These are phyloP conservation scores for Chloropicon primus DNA, from an alignment of 139 green algal genomes.

Conservation along the genomic window DNA sequence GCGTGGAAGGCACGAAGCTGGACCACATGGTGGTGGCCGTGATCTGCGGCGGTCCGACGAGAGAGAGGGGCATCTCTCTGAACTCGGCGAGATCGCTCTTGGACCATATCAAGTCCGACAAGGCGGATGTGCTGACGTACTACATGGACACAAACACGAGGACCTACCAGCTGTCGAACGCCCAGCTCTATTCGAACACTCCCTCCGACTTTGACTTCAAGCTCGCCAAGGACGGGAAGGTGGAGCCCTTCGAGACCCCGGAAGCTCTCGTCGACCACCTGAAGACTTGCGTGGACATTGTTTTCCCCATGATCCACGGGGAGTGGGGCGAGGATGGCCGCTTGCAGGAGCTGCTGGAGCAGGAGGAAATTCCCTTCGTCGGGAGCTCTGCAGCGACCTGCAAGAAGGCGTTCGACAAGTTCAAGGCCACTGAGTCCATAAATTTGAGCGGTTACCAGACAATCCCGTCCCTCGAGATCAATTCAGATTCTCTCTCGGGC, in stretches of 20 bases:
- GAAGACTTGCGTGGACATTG: slow-evolving; percentile 15
- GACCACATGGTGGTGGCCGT: slow-evolving; percentile 29
- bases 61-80: slow-evolving; percentile 36
- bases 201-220: slow-evolving; percentile 37
- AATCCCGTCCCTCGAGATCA: slow-evolving; percentile 12
- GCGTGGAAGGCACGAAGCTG: background rate
- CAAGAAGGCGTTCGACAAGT: slow-evolving; percentile 11
- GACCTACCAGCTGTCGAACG: slow-evolving; percentile 13
- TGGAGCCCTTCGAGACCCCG: slow-evolving; percentile 10
- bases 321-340: slow-evolving; percentile 23
- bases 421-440: slow-evolving; percentile 5
- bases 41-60: slow-evolving; percentile 31
- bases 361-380: slow-evolving; percentile 32
- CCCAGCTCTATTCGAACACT: slow-evolving; percentile 28
- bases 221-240: slow-evolving; percentile 10
- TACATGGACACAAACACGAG: slow-evolving; percentile 22
- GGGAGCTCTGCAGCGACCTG: slow-evolving; percentile 14
- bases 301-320: slow-evolving; percentile 25
- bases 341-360: slow-evolving; percentile 25
- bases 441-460: slow-evolving; percentile 16
- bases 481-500: background rate
- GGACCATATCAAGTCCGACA: slow-evolving; percentile 23
- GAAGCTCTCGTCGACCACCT: slow-evolving; percentile 17
- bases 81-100: slow-evolving; percentile 29
- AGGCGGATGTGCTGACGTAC: slow-evolving; percentile 18